Evolutionary conservation across 1,284 basidiomycete genomes (phyloP), one percentile per base, ranked within the genome.

Genomic region (Rhizoctonia solani): DNA sequence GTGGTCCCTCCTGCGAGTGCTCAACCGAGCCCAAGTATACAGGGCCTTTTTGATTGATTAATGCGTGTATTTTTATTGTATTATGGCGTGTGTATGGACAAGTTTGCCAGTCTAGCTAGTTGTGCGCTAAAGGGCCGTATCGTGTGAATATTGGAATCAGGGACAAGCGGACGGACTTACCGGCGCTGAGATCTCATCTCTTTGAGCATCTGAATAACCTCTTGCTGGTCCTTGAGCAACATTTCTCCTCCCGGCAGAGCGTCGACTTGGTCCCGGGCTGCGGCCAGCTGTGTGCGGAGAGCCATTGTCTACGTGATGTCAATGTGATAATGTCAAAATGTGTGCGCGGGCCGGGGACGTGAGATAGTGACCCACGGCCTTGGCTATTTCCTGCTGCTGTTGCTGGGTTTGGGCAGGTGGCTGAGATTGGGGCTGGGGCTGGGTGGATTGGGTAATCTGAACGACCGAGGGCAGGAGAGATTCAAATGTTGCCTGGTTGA

Each of bases 191-290:
- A 49, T 3, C 68, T 67, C 44, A 70, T 55, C 23, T 59, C 41
- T 27, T 50, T 55, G 30, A 71, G 69, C 63, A 69, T 67, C 19
- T 58, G 50, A 34, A 71, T 71, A 14, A 70, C 67, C 49, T 70
- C 67, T 41, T 70, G 69, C 30, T 71, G 70, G 44, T 71, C 44
- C 23, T 67, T 42, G n/a, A 68, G 53, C 16, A 54, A 32, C 70
- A 71, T 71, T 37, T 71, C 70, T 19, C 70, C 70, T 8, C 70
- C 70, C 16, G 70, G 69, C 4, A 71, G 41, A 0, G 52, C 47
- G 25, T 69, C 67, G 34, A 71, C 54, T n/a, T 63, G 30, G 6
- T 67, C 63, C 50, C 59, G 68, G 27, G 70, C 70, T 19, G 58
- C 41, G 23, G 61, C 46, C 19, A 71, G 34, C 29, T 54, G 50